phyloP scores from a whole-genome alignment of 176 grass and related monocot species.

The Cenchrus purpureus region DNA sequence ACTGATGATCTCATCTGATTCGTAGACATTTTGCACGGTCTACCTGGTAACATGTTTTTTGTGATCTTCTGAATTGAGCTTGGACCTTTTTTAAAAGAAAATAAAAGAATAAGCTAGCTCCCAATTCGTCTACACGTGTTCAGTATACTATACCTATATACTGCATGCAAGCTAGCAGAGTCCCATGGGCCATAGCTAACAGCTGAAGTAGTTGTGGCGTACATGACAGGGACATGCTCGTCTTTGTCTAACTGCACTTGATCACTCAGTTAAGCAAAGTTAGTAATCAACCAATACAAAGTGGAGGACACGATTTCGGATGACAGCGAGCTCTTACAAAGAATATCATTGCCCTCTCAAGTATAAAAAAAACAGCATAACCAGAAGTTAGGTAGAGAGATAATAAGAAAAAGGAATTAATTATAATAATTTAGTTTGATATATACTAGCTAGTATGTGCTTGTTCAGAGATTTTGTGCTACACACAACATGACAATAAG shows the following conservation, averaged over 20 bases:
- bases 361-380: background rate
- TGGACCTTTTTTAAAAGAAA: too few species aligned
- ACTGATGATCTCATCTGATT: too few species aligned
- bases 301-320: background rate
- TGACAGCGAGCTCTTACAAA: background rate
- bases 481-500: background rate
- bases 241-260: background rate
- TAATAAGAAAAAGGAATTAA: background rate
- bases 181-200: too few species aligned
- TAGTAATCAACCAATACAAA: background rate
- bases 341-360: background rate
- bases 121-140: too few species aligned
- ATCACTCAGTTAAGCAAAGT: background rate
- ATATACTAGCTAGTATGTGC: background rate
- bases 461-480: background rate
- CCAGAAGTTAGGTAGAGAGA: background rate
- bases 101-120: too few species aligned
- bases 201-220: too few species aligned
- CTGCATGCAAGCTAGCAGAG: too few species aligned
- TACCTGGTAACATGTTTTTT: too few species aligned
- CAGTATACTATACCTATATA: too few species aligned
- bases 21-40: too few species aligned
- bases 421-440: background rate
- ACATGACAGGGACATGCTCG: background rate
- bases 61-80: too few species aligned